These are phyloP conservation scores for Fallopia convolvulus DNA, from an alignment of 148 eudicot genomes.

Conservation along the genomic window DNA sequence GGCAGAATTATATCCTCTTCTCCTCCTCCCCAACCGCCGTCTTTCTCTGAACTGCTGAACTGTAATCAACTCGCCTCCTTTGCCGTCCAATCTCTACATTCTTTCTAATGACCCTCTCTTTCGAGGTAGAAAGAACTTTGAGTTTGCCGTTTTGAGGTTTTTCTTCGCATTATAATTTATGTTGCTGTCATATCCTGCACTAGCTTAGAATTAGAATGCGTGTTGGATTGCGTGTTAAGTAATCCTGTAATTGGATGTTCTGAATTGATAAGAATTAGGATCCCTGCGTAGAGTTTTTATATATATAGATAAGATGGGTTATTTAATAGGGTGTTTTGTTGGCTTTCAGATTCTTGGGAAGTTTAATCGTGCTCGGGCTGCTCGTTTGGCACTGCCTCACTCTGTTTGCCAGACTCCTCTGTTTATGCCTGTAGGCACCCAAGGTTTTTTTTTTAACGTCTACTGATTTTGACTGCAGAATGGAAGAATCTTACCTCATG, in stretches of 20 bases:
- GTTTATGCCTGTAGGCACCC: constrained; percentile 97
- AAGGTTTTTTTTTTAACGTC: constrained; percentile 34
- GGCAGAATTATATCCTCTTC: neutral
- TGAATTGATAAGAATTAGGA: neutral
- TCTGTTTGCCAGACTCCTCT: constrained; percentile 77
- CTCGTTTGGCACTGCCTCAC: constrained; percentile 68
- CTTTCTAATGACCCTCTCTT: neutral
- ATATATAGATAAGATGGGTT: neutral
- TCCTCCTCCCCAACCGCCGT: neutral
- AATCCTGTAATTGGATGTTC: neutral
- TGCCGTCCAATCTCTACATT: neutral
- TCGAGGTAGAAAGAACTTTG: neutral
- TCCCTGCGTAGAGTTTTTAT: neutral
- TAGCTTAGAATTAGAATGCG: no score
- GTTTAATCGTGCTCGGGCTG: constrained; percentile 89
- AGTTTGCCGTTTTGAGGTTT: neutral
- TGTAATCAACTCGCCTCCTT: neutral
- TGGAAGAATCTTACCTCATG: no score
- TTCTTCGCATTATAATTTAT: neutral
- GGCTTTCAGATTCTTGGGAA: constrained; percentile 61
- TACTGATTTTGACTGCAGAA: neutral
- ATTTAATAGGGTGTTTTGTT: neutral
- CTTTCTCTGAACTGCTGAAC: neutral
- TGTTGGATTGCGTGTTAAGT: neutral
- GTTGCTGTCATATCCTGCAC: neutral